Base-by-base conservation (phyloP, 768 basidiomycete genomes). In the Leccinum arenicola region DNA sequence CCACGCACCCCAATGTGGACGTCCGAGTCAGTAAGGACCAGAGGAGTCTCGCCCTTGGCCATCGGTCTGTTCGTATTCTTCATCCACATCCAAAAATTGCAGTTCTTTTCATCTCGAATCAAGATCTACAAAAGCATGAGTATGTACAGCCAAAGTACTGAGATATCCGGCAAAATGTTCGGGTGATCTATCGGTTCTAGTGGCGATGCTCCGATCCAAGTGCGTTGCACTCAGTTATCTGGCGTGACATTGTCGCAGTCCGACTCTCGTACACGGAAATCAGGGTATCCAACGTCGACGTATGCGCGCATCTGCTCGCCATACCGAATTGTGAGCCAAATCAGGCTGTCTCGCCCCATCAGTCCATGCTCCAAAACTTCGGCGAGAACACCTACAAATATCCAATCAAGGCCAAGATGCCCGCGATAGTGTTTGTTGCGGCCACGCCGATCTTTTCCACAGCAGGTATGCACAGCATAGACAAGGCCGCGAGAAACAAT, bases 301-400 rank as follows among this genome's bases (percentile, higher is more conserved):
- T 79, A 84, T 1, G 77, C 79, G 45, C 87, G 77, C 75, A 89
- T 79, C 55, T 76, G 73, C 29, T 78, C 77, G 4, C 86, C 87
- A 48, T 87, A 84, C 19, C 71, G 74, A 50, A 89, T 82, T 4
- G 80, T 82, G 17, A 77, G 60, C 74, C 76, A 80, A 3, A 88
- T 61, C 4, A 85, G 52, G 12, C 87, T 88, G 57, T 56, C 35
- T 45, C 58, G 31, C 29, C 2, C 25, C 54, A 52, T 60, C 51
- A 60, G 19, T 14, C 12, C 21, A 21, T 3, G 23, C 17, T 23
- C 31, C n/a, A 54, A 35, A 25, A 52, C 47, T 21, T 15, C 51
- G 14, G 29, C 19, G 6, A 14, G 19, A 47, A 14, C 15, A 73
- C 86, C 65, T 64, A 88, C 87, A 73, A 64, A 63, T 81, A 84